Base-by-base conservation (phyloP, 148 eudicot species). In the Nyssa sinensis region DNA sequence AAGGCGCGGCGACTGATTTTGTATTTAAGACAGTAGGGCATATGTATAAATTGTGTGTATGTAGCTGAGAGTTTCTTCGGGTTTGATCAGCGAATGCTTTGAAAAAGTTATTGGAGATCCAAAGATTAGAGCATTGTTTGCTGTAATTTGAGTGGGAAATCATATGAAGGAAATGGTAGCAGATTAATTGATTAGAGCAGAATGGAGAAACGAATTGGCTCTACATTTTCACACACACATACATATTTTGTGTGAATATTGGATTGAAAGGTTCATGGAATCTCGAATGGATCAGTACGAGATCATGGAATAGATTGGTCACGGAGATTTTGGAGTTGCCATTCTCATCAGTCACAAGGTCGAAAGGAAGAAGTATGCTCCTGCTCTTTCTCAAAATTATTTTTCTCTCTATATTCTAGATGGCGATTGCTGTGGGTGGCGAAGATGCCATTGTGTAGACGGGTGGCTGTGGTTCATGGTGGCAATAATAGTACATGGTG, bases 251-350 rank as follows among this genome's bases (percentile, higher is more conserved):
- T 49, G 57, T 9, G 7, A 39, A 7, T 49, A 16, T 24, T 64
- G 53, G 34, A 66, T 78, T 76, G 75, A 37, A 31, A 27, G 21
- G 57, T 62, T 13, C 37, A 94, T 90, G 92, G 93, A 89, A 71
- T 95, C 97, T 62, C n/a, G 81, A 66, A 95, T 95, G 99, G 99
- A 95, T 81, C 99, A 95, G 49, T 95, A 95, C 66, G 99, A 95
- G 84, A 88, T 92, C 79, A 95, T 95, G 97, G 99, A 95, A 87
- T 97, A 92, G 78, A 92, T 95, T 85, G 99, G 99, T 0, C 89
- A 97, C 21, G 99, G 99, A 35, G 99, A 97, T 35, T 95, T 95
- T 55, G 99, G 99, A 7, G 99, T 97, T 24, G 99, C 99, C 71
- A 95, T 95, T 72, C 91, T 95, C 41, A 97, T 95, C 23, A 77